Evolutionary conservation across 2,329 filamentous ascomycete species (phyloP), one percentile per base, ranked within the genome.

Genomic region (Fusarium sp.): DNA sequence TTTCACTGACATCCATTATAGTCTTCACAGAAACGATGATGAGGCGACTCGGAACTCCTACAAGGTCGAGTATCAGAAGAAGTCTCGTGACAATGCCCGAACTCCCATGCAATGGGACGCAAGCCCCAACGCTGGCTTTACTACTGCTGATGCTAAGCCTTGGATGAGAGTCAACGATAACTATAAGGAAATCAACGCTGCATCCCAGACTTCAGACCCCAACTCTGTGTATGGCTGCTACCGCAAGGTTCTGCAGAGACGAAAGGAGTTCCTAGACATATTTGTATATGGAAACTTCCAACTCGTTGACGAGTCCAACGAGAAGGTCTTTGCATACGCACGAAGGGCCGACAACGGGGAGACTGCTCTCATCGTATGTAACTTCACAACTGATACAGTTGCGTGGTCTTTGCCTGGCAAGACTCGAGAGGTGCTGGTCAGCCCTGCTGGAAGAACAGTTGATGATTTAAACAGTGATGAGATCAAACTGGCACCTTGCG

Each of bases 131-230:
- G 91, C 85, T 0, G 92, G 93, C 16, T 95, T 94, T 82, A 90
- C 91, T 1, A 83, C 83, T 19, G 60, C 69, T 4, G 82, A 81
- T 13, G 80, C 79, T 8, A 85, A 84, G 60, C 91, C 92, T 5
- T 95, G 93, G 93, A 94, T 94, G 88, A 86, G 88, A 19, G 87
- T 90, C 43, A 91, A 93, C 78, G 88, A 91, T 63, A 87, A 90
- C 77, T 91, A 90, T 79, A 79, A 78, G 4, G 80, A 83, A n/a
- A 84, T 92, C 81, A 95, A 95, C 77, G 91, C 89, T 33, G 86
- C 85, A 4, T 75, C 82, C 1, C 89, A 93, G 78, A 78, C 84
- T 6, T 77, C 76, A 6, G 83, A 89, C 67, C 77, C 78, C 4
- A 77, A 83, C 11, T 90, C 88, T 12, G 86, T 91, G 25, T 88